Base-by-base conservation (phyloP, 805 yeast species). In the Isabelozyma rhagii region DNA sequence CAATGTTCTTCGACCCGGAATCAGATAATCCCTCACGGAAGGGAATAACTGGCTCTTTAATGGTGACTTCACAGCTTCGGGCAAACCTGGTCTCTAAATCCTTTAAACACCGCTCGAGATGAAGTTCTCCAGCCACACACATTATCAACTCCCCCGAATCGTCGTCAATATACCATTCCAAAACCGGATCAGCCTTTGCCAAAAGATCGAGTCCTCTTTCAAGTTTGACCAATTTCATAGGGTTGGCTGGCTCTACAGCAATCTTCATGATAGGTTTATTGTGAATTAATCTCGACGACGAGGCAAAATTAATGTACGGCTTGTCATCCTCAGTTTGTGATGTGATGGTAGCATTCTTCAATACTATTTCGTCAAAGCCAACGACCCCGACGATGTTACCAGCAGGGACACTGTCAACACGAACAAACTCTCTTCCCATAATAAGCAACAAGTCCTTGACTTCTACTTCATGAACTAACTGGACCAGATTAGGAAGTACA, bases 71-170 rank as follows among this genome's bases (percentile, higher is more conserved):
- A 57, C 91, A 82, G 10, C 92, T 91, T 47, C 68, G 70, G 0
- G 98, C 97, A 77, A 91, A 94, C 57, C 98, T 76, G 59, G 89
- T 97, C 48, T 80, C 83, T 60, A 94, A 71, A 69, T 94, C 99
- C 61, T 90, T 91, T 56, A 94, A 67, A 67, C 99, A 94, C 62
- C 99, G 80, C 62, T 94, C 99, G 41, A 94, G 74, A 72, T 94
- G 99, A 54, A 94, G 75, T 67, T 94, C 99, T 45, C 99, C 99
- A 8, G 99, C 97, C 8, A 96, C 92, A 43, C 96, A 89, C 57
- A 94, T 74, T 55, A 94, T 91, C 57, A 89, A 88, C 67, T 94
- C 99, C 50, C 99, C 99, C 8, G 85, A 83, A 51, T 89, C 97
- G 51, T 71, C 77, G 59, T 89, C 92, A 41, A 90, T 75, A 59